A percentile compares a stretch with the other conserved stretches of the same genome.
Evolutionary conservation across 2,329 filamentous ascomycete genomes (phyloP).

Genomic region (Talaromyces sp.): DNA sequence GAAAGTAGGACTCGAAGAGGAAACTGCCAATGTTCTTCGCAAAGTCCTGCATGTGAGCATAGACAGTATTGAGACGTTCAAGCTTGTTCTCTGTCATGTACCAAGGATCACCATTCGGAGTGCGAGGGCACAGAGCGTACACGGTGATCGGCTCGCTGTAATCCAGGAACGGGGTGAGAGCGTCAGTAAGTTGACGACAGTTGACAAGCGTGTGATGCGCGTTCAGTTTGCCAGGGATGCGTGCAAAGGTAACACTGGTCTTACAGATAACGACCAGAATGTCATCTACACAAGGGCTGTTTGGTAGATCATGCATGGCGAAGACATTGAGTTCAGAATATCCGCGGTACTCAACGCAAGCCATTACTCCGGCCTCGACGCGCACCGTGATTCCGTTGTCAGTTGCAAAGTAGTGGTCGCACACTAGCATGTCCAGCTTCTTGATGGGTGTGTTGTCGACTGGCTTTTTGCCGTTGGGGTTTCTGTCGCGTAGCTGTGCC

Average conservation of each 20-base stretch:
- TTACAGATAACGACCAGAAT: constrained; percentile 1
- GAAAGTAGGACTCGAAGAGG: neutral
- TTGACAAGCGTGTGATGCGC: neutral
- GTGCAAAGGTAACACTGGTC: neutral
- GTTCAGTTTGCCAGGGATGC: neutral
- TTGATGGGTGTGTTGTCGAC: neutral
- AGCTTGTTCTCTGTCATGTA: neutral
- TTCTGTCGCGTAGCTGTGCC: neutral
- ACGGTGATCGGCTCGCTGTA: neutral
- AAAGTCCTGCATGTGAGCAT: neutral
- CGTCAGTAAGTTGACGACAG: neutral
- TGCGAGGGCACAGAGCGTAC: neutral
- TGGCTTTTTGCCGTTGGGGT: neutral
- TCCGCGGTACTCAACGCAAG: neutral
- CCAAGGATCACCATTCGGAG: neutral
- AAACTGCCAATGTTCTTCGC: neutral
- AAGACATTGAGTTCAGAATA: neutral
- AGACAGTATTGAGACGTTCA: neutral
- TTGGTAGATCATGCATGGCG: neutral
- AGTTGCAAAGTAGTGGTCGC: neutral
- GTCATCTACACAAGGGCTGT: neutral
- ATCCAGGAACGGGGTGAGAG: neutral
- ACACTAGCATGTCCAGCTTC: neutral
- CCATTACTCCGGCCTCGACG: neutral
- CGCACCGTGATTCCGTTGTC: neutral